phyloP scores from a whole-genome alignment of 2,329 filamentous ascomycete genomes.

The Colletotrichum abscissum region DNA sequence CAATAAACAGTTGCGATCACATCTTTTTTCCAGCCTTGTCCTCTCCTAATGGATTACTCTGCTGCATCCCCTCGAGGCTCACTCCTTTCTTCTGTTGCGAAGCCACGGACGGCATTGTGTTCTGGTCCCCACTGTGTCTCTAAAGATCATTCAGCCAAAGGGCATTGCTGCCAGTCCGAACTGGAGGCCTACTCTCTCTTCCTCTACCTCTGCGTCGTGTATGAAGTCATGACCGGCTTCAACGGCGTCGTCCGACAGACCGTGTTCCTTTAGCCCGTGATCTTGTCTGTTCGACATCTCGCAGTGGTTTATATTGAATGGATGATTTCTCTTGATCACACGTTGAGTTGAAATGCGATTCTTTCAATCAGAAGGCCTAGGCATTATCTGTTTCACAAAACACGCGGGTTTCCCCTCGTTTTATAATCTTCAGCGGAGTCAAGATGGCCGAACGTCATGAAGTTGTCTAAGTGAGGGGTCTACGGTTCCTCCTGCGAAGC shows the following conservation, averaged over 20 bases:
- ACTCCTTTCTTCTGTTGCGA: constrained; percentile 16
- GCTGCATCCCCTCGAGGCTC: constrained; percentile 3
- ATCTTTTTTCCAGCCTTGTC: constrained; percentile 8
- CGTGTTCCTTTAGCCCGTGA: constrained; percentile 23
- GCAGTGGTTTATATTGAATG: not conserved
- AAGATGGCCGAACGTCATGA: constrained; percentile 7
- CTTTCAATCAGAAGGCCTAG: not conserved
- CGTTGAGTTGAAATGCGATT: not conserved
- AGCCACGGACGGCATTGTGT: constrained; percentile 17
- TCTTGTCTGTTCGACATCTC: constrained; percentile 22
- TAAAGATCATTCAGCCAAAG: not conserved
- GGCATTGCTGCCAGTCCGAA: too few species aligned
- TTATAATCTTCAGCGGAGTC: not conserved
- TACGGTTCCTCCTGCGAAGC: not conserved
- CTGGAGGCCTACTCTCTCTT: constrained; percentile 41
- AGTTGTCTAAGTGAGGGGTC: constrained; percentile 10
- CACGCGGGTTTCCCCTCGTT: not conserved
- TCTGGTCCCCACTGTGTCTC: constrained; percentile 22
- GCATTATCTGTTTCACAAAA: too few species aligned
- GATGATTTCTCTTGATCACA: not conserved
- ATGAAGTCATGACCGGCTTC: constrained; percentile 48
- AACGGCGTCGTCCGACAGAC: constrained; percentile 38
- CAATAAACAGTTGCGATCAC: not conserved
- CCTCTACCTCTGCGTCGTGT: constrained; percentile 47
- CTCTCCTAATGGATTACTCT: not conserved